Evolutionary conservation across 1,139 yeast species (phyloP).

Genomic region (Lodderomyces elongisporus): DNA sequence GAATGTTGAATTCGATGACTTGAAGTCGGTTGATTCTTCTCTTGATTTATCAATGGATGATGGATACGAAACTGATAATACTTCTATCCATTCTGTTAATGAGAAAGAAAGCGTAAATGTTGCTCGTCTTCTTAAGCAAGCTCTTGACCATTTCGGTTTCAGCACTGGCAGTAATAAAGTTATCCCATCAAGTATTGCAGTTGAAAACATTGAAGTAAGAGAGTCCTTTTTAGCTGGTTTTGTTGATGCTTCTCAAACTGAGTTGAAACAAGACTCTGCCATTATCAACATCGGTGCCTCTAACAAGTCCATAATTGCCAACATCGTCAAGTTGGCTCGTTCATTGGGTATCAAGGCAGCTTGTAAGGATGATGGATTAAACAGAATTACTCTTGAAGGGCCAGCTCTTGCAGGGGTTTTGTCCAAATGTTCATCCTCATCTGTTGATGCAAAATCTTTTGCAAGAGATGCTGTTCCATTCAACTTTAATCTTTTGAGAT

Average conservation of each 20-base stretch:
- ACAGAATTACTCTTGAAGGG: constrained; percentile 12
- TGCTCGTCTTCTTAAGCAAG: constrained; percentile 8
- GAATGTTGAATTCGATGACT: neutral
- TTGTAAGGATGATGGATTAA: constrained; percentile 11
- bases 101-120: no score
- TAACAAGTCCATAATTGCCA: constrained; percentile 24
- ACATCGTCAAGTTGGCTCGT: constrained; percentile 27
- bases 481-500: constrained; percentile 21
- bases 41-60: neutral
- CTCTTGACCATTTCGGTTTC: constrained; percentile 3
- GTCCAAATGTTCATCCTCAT: constrained; percentile 12
- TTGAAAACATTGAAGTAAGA: constrained; percentile 24
- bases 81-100: no score
- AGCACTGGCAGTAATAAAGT: constrained; percentile 5
- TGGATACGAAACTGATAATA: constrained; percentile 1
- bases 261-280: no score
- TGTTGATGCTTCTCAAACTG: constrained; percentile 21
- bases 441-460: constrained; percentile 12
- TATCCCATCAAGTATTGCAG: constrained; percentile 15
- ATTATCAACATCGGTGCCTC: constrained; percentile 8
- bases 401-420: constrained; percentile 17
- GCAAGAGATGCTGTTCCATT: constrained; percentile 13
- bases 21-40: neutral
- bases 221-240: constrained; percentile 39
- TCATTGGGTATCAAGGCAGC: constrained; percentile 33